Conservation (phyloP, 2,329 filamentous ascomycete species). For the Apiospora koreana region DNA sequence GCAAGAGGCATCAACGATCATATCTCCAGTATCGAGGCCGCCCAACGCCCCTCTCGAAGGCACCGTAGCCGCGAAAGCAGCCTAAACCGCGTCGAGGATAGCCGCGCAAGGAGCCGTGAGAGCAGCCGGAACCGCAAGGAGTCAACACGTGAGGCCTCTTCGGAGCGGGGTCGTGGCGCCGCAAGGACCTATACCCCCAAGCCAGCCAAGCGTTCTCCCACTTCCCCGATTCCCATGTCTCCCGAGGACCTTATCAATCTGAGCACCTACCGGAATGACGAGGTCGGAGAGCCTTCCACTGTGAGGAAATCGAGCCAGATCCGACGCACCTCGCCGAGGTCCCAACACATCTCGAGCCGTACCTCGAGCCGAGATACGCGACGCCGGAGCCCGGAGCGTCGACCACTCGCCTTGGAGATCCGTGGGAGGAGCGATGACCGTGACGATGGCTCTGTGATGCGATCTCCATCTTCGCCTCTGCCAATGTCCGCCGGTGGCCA, state of each 20-base stretch:
- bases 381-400: constrained; percentile 48
- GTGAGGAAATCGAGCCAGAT: constrained; percentile 43
- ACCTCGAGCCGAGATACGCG: constrained; percentile 50
- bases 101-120: constrained; percentile 43
- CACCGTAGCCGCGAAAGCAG: constrained; percentile 57
- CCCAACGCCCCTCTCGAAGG: constrained; percentile 61
- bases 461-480: constrained; percentile 80
- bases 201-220: constrained; percentile 82
- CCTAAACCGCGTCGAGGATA: constrained; percentile 45
- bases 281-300: constrained; percentile 43
- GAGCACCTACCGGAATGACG: constrained; percentile 44
- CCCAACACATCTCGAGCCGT: constrained; percentile 42
- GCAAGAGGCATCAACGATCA: constrained; percentile 77
- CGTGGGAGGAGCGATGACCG: constrained; percentile 66
- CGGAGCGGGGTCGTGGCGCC: constrained; percentile 68
- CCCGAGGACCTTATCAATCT: constrained; percentile 77
- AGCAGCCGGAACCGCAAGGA: constrained; percentile 51
- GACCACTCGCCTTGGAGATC: constrained; percentile 45
- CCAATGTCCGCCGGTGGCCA: constrained; percentile 67
- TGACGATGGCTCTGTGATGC: constrained; percentile 56
- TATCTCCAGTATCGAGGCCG: constrained; percentile 81
- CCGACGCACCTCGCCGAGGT: constrained; percentile 30
- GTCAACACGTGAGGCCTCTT: constrained; percentile 61
- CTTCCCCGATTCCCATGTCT: constrained; percentile 92
- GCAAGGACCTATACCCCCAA: constrained; percentile 66